Base-by-base conservation (phyloP, 352 stramenopile genomes). In the Pythium scleroteichum region DNA sequence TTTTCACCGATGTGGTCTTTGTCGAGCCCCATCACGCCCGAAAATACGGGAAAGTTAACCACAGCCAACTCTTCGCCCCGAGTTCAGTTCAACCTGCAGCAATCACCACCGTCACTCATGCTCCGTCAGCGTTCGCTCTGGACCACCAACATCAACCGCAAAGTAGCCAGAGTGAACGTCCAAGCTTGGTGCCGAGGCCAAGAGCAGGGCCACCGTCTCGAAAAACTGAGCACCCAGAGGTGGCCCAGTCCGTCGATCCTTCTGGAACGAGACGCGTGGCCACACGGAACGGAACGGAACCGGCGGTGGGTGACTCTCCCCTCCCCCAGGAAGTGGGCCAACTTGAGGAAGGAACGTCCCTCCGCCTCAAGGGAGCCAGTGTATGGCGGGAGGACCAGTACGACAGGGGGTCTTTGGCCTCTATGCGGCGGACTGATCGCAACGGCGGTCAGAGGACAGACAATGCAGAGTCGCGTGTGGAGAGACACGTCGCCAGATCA, bases 81-180 rank as follows among this genome's bases (percentile, higher is more conserved):
- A 53, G 50, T 70, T 64, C 55, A 64, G 63, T 69, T 69, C 62
- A 69, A 69, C 54, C 33, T 58, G 45, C 16, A 49, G 47, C 56
- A 64, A 57, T 65, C 46, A 62, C 46, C 27, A 64, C 48, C 62
- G 42, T 61, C 62, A 69, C 53, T 68, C 61, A 63, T 33, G 22
- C 27, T 20, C 6, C 19, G 29, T 41, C 48, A 13, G 23, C 45
- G 14, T 38, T 53, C 61, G 55, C 54, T 69, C 49, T 65, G 63
- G 61, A 70, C 63, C 63, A 70, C 63, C 63, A 66, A 65, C 50
- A 53, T 19, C 19, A 57, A 20, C 39, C 6, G n/a, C 22, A 14
- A 61, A 38, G 13, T 19, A 63, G 41, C 49, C 44, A 70, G 63
- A 62, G 56, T 69, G 62, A 64, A 59, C 53, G 62, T 61, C 53